Evolutionary conservation across 805 yeast genomes (phyloP).

Genomic region (Ogataea siamensis): DNA sequence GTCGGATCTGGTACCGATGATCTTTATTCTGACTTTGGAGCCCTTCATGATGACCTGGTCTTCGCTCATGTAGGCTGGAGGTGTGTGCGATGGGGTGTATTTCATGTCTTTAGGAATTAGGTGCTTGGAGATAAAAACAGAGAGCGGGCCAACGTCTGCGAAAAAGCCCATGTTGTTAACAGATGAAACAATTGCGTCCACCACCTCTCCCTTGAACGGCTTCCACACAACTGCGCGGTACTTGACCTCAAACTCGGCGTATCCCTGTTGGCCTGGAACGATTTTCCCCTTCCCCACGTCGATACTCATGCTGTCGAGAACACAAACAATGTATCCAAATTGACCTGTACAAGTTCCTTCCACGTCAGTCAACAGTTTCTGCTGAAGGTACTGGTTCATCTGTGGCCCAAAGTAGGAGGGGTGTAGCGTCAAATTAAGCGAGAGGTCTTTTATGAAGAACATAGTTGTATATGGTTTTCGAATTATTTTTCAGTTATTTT

Average conservation of each 20-base stretch:
- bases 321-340: slow-evolving; percentile 96
- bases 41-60: slow-evolving; percentile 96
- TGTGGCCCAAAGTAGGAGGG: slow-evolving; percentile 98
- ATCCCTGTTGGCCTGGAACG: slow-evolving; percentile 79
- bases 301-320: slow-evolving; percentile 87
- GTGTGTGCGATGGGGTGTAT: slow-evolving; percentile 92
- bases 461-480: slow-evolving; percentile 13
- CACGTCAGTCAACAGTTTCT: slow-evolving; percentile 88
- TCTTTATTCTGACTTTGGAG: slow-evolving; percentile 87
- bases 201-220: slow-evolving; percentile 98
- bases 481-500: slow-evolving; percentile 4
- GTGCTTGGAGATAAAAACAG: slow-evolving; percentile 92
- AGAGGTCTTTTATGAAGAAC: slow-evolving; percentile 69
- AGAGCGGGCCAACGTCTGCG: slow-evolving; percentile 96
- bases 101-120: slow-evolving; percentile 91
- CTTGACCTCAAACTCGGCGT: slow-evolving; percentile 94
- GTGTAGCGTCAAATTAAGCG: slow-evolving; percentile 88
- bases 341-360: slow-evolving; percentile 99
- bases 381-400: slow-evolving; percentile 89
- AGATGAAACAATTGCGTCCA: slow-evolving; percentile 91
- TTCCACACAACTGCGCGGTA: slow-evolving; percentile 97
- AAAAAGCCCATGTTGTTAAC: slow-evolving; percentile 95
- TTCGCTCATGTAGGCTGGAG: slow-evolving; percentile 95
- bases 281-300: slow-evolving; percentile 94
- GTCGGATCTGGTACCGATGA: slow-evolving; percentile 96